A percentile compares a stretch with the other conserved stretches of the same genome.
phyloP scores from a whole-genome alignment of 805 yeast genomes.

The Schizosaccharomyces japonicus region DNA sequence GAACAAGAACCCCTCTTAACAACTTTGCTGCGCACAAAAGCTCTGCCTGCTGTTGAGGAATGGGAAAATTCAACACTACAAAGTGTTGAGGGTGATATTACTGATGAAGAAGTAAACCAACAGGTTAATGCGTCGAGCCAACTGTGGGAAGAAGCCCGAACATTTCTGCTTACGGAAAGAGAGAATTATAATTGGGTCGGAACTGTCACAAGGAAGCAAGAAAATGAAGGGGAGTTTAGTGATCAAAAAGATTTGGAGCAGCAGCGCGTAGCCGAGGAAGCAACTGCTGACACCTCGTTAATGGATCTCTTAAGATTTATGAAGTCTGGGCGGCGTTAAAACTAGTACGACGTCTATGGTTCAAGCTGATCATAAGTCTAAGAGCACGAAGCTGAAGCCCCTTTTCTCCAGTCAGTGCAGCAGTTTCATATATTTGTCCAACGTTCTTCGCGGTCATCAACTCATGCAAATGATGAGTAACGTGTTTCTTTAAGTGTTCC shows the following conservation, averaged over 20 bases:
- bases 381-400: conserved; percentile 1
- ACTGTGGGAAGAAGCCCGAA: neutral
- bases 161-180: neutral
- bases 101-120: neutral
- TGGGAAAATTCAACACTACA: neutral
- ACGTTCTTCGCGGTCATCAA: neutral
- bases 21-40: neutral
- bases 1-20: conserved; percentile 3
- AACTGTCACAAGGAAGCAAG: neutral
- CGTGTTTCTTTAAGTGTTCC: neutral
- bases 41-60: conserved; percentile 4
- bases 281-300: neutral
- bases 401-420: conserved; percentile 1
- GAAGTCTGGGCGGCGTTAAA: neutral
- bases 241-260: neutral
- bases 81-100: neutral
- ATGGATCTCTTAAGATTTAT: neutral
- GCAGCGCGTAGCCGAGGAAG: neutral
- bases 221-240: neutral
- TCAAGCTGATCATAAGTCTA: neutral
- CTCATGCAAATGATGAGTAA: neutral
- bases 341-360: neutral
- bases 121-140: neutral
- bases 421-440: neutral
- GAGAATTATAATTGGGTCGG: neutral